Evolutionary conservation across 2,329 filamentous ascomycete genomes (phyloP), one percentile per base, ranked within the genome.

Genomic region (Bipolaris victoriae): DNA sequence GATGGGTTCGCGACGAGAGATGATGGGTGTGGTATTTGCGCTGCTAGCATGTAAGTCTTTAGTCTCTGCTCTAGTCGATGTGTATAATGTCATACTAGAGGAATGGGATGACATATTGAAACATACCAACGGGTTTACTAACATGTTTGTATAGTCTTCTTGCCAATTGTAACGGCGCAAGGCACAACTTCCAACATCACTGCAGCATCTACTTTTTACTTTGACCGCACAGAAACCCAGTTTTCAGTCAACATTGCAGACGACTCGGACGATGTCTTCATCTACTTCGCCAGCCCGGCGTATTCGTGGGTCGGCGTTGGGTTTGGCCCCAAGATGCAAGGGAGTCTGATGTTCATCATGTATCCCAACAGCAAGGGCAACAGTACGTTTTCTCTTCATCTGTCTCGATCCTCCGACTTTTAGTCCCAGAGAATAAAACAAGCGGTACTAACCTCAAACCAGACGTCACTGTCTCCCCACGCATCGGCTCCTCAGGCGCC

Each of bases 271-370:
- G 72, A 76, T 68, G 63, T 76, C 10, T 72, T 63, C 53, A 67
- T 76, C 10, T 73, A 73, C 64, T 71, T 74, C 36, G 60, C 69
- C 1, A 67, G 60, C n/a, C 73, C 76, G 7, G 71, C 71, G 13
- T 75, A 77, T 50, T 78, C 77, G 3, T 82, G 80, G 80, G 74
- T 79, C 9, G 78, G 71, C 3, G 72, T 80, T 13, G 80, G 80
- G 2, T 77, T 81, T 57, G 80, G 80, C 3, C 64, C 62, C 33
- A 63, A 68, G 49, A 82, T 82, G 80, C 69, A 69, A 54, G 70
- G 77, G 33, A 73, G 76, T 15, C 64, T 81, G 53, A 81, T 81
- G 73, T 71, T 82, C 37, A 67, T 81, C 41, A 72, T 80, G 57
- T 81, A 82, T 64, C 71, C 76, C 2, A 70, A 71, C 36, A 64